Conservation (phyloP, 2,329 filamentous ascomycete genomes). For the Rutstroemia sp. region DNA sequence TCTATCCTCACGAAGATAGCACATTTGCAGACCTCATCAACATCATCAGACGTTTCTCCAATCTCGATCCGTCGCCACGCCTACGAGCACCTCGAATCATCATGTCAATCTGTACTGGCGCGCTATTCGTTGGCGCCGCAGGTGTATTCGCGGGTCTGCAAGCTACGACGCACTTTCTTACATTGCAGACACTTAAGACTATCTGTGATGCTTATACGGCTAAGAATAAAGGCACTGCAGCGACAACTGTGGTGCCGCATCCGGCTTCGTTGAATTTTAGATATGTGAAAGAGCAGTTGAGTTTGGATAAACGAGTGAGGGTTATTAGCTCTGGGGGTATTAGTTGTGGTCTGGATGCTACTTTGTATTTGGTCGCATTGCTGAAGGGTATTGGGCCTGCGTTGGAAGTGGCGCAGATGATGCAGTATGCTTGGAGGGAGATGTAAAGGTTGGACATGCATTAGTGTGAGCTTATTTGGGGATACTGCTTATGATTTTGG, state of each 20-base stretch:
- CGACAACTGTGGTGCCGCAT: background rate
- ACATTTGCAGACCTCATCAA: conserved; percentile 59
- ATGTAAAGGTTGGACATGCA: background rate
- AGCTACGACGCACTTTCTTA: conserved; percentile 77
- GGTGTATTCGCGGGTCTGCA: conserved; percentile 72
- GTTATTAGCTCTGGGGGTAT: conserved; percentile 77
- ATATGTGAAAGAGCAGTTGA: conserved; percentile 5
- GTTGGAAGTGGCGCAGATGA: conserved; percentile 1
- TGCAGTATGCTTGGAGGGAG: conserved; percentile 10
- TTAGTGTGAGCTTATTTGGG: too few relatives aligned
- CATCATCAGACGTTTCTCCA: conserved; percentile 68
- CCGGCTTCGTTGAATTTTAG: conserved; percentile 3
- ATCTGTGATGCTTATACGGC: conserved; percentile 30
- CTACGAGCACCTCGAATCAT: conserved; percentile 64
- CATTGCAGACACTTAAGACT: conserved; percentile 72
- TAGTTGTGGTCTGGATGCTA: conserved; percentile 74
- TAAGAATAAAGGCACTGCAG: background rate
- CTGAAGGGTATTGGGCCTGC: background rate
- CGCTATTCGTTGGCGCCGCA: conserved; percentile 67
- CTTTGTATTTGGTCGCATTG: conserved; percentile 26
- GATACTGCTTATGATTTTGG: too few relatives aligned
- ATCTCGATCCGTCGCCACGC: conserved; percentile 68
- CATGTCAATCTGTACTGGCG: conserved; percentile 71
- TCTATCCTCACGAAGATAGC: conserved; percentile 32
- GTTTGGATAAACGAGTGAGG: conserved; percentile 31